A percentile compares a stretch with the other conserved stretches of the same genome.
These are phyloP conservation scores for Tolypocladium capitatum DNA, from an alignment of 2,329 filamentous ascomycete species.

Conservation along the genomic window DNA sequence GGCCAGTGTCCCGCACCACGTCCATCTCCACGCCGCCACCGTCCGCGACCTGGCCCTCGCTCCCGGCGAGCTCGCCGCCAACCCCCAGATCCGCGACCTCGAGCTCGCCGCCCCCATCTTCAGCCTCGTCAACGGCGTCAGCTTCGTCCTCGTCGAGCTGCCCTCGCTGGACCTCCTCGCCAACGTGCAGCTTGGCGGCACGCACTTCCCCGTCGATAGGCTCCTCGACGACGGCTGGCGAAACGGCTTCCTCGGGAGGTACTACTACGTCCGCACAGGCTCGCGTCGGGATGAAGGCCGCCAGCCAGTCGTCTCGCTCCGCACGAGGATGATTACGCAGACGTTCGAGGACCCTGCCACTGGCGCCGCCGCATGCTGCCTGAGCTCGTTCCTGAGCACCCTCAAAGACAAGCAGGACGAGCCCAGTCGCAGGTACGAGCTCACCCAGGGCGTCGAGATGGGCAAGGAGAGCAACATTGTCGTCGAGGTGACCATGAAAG, in stretches of 20 bases:
- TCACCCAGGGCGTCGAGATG: constrained; percentile 58
- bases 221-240: constrained; percentile 44
- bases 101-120: constrained; percentile 34
- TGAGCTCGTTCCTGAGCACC: constrained; percentile 40
- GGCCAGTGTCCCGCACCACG: constrained; percentile 53
- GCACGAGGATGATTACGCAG: constrained; percentile 46
- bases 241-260: constrained; percentile 37
- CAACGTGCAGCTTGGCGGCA: constrained; percentile 17
- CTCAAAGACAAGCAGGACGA: constrained; percentile 18
- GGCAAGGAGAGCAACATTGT: constrained; percentile 40
- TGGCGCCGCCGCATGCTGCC: constrained; percentile 46
- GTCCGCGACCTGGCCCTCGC: constrained; percentile 18
- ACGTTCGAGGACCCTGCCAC: constrained; percentile 46
- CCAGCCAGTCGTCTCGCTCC: constrained; percentile 22
- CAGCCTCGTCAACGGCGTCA: constrained; percentile 61
- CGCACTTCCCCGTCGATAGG: constrained; percentile 18
- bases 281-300: constrained; percentile 15
- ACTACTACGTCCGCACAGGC: constrained; percentile 42
- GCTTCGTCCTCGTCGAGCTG: constrained; percentile 54
- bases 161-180: constrained; percentile 45
- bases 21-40: constrained; percentile 42
- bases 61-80: constrained; percentile 14
- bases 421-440: constrained; percentile 27
- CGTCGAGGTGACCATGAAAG: constrained; percentile 27
- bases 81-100: constrained; percentile 16